phyloP scores from a whole-genome alignment of 768 basidiomycete species.

The Tephrocybe sp. region DNA sequence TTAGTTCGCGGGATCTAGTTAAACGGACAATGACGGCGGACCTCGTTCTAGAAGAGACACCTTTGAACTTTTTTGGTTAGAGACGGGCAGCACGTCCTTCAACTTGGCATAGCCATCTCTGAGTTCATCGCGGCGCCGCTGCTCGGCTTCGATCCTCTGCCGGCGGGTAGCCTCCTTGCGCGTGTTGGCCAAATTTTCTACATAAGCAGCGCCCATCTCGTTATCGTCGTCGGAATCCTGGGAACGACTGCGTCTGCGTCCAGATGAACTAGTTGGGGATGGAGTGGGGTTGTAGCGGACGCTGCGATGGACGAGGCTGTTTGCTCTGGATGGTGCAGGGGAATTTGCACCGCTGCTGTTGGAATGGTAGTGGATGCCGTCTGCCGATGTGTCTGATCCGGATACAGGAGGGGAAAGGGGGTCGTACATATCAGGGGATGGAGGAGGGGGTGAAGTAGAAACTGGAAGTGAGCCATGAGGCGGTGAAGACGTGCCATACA shows the following conservation, averaged over 20 bases:
- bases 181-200: conserved; percentile 72
- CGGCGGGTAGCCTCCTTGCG: conserved; percentile 83
- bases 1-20: conserved; percentile 11
- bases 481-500: conserved; percentile 53
- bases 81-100: conserved; percentile 83
- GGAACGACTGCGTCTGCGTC: conserved; percentile 66
- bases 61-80: conserved; percentile 91
- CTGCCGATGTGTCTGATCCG: conserved; percentile 87
- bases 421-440: conserved; percentile 80
- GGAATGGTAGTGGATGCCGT: conserved; percentile 78
- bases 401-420: conserved; percentile 84
- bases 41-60: conserved; percentile 87
- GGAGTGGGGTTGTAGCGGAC: conserved; percentile 81
- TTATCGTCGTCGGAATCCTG: conserved; percentile 81
- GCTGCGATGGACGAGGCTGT: conserved; percentile 74
- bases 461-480: conserved; percentile 71
- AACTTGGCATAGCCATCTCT: conserved; percentile 87
- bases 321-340: conserved; percentile 73
- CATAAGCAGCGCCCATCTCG: conserved; percentile 63
- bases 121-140: conserved; percentile 84
- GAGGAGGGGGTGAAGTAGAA: conserved; percentile 71
- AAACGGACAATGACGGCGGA: conserved; percentile 34
- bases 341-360: conserved; percentile 79
- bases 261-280: conserved; percentile 74
- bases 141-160: conserved; percentile 89